Evolutionary conservation across 352 stramenopile genomes (phyloP).

Genomic region (Aphanomyces cochlioides): DNA sequence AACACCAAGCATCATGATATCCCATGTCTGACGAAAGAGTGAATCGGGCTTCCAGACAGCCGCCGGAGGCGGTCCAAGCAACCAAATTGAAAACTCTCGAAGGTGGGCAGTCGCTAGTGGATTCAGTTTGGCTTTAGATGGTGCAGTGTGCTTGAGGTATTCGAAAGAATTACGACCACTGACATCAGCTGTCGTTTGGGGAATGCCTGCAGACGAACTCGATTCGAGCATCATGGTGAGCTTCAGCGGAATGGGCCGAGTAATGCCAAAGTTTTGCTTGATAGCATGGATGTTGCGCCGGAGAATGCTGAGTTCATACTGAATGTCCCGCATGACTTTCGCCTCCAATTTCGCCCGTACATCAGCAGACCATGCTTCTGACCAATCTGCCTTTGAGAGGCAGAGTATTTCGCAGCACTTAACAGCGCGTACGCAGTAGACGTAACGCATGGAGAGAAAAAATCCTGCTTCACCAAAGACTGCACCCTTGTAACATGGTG

Average conservation of each 20-base stretch:
- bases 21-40: slow-evolving; percentile 15
- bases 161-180: slow-evolving; percentile 5
- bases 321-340: neutral
- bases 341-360: slow-evolving; percentile 3
- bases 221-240: neutral
- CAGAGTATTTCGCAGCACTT: slow-evolving; percentile 25
- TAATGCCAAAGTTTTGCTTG: slow-evolving; percentile 13
- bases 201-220: slow-evolving; percentile 3
- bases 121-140: neutral
- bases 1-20: neutral
- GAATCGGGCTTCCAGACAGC: slow-evolving; percentile 6
- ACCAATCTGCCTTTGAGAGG: slow-evolving; percentile 7
- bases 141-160: neutral
- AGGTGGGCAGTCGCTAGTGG: neutral
- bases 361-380: neutral
- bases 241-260: neutral
- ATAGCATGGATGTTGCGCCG: neutral
- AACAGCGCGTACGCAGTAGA: slow-evolving; percentile 19
- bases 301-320: neutral
- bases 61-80: neutral
- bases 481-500: slow-evolving; percentile 1
- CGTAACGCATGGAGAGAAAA: slow-evolving; percentile 19
- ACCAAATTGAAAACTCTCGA: neutral
- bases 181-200: neutral
- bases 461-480: slow-evolving; percentile 14